Base-by-base conservation (phyloP, 257 asterid genomes). In the Haberlea rhodopensis region DNA sequence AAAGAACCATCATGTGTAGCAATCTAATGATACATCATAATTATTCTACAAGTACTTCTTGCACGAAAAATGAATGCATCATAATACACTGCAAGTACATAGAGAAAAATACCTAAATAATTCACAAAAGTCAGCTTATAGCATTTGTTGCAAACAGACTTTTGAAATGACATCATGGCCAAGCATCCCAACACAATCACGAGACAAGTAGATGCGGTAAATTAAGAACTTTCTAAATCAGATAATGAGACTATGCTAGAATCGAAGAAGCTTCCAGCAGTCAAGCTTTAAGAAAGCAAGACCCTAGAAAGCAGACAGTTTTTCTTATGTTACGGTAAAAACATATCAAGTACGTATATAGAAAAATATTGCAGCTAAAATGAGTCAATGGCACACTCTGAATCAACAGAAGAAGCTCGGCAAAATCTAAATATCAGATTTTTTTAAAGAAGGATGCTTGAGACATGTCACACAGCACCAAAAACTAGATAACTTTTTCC, bases 361-460 rank as follows among this genome's bases (percentile, higher is more conserved):
- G 34, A 29, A 29, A 29, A 29, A 29, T 6, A 5, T 29, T 5
- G 43, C 13, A 32, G 43, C 3, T 6, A 31, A 31, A 8, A 31
- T 31, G 37, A 31, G 10, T 3, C 37, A 31, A 6, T 11, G 0
- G 9, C 1, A 2, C 37, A 31, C n/a, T n/a, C n/a, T n/a, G n/a
- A n/a, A 60, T 31, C 37, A n/a, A 40, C 58, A 26, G 0, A 11
- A 5, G n/a, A 40, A 18, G 11, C 11, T 5, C 49, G 20, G 22
- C 13, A 55, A 5, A 31, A 66, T 66, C 37, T 23, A 45, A 23
- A 67, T 46, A 45, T 25, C 7, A 57, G 46, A 57, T 57, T 29
- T 31, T 20, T 51, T 51, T 20, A 28, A 51, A 51, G 52, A 34
- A 51, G 43, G 52, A 25, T 55, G 21, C 26, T 37, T 66, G 28